Evolutionary conservation across 176 grass and related monocot genomes (phyloP).

Genomic region (Bolboschoenus planiculmis): DNA sequence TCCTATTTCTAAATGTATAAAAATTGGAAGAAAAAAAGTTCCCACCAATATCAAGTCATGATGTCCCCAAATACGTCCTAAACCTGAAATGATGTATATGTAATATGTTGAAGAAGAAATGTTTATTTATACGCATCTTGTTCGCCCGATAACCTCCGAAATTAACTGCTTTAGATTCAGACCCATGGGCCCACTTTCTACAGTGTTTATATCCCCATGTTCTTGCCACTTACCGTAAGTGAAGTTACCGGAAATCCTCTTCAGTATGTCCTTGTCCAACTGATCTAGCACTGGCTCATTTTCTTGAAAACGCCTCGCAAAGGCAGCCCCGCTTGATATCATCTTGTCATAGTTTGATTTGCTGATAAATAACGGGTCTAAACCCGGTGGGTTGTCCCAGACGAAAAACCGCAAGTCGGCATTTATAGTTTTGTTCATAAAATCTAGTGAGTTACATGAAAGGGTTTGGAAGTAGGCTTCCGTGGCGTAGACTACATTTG

Average conservation of each 20-base stretch:
- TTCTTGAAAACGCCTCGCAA: conserved; percentile 57
- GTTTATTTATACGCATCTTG: conserved; percentile 29
- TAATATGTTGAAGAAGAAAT: background rate
- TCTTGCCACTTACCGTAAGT: conserved; percentile 33
- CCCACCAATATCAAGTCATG: background rate
- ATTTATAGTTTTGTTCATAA: conserved; percentile 49
- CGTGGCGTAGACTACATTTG: conserved; percentile 47
- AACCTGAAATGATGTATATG: background rate
- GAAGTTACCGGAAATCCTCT: conserved; percentile 12
- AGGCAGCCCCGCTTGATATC: conserved; percentile 45
- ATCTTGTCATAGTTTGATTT: conserved; percentile 38
- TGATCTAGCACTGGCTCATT: conserved; percentile 41
- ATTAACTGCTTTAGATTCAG: conserved; percentile 35
- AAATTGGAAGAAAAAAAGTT: background rate
- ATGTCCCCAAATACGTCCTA: background rate
- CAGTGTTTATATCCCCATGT: conserved; percentile 27
- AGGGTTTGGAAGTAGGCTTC: conserved; percentile 86
- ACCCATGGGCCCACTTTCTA: conserved; percentile 29
- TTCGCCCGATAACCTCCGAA: conserved; percentile 26
- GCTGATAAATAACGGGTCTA: conserved; percentile 49
- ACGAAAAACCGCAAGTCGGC: conserved; percentile 50
- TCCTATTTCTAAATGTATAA: conserved; percentile 13
- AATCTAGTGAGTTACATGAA: conserved; percentile 57
- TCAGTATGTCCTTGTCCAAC: conserved; percentile 48
- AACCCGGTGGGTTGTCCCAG: conserved; percentile 59